phyloP scores from a whole-genome alignment of 257 asterid genomes.

The Haberlea rhodopensis region DNA sequence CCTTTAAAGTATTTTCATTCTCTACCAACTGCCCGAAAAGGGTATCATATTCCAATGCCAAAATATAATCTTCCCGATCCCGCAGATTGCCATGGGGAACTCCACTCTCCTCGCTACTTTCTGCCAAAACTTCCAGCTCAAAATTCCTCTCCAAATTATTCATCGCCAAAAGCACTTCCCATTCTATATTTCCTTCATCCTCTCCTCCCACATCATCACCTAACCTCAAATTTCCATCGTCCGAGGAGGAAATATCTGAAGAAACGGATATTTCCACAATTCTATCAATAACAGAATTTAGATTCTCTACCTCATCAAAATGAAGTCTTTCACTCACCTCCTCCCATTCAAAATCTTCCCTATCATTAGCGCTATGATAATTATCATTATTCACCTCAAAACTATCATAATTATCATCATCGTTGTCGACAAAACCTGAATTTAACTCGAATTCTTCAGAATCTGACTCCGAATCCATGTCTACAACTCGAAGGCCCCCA shows the following conservation, averaged over 20 bases:
- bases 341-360: slow-evolving; percentile 90
- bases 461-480: slow-evolving; percentile 71
- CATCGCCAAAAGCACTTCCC: slow-evolving; percentile 87
- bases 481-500: slow-evolving; percentile 55
- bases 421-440: slow-evolving; percentile 33
- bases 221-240: slow-evolving; percentile 32
- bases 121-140: slow-evolving; percentile 45
- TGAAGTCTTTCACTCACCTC: slow-evolving; percentile 63
- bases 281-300: slow-evolving; percentile 61
- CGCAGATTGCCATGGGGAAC: slow-evolving; percentile 31
- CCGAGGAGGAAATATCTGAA: slow-evolving; percentile 46
- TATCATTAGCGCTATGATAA: slow-evolving; percentile 36
- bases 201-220: slow-evolving; percentile 45
- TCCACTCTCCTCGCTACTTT: slow-evolving; percentile 24
- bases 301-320: slow-evolving; percentile 51
- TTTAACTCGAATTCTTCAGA: slow-evolving; percentile 68
- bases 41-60: slow-evolving; percentile 51
- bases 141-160: slow-evolving; percentile 51
- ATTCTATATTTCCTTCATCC: slow-evolving; percentile 50
- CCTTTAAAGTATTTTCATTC: slow-evolving; percentile 51
- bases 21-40: slow-evolving; percentile 74
- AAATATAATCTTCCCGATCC: slow-evolving; percentile 39
- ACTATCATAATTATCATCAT: slow-evolving; percentile 34
- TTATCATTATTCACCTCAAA: slow-evolving; percentile 37
- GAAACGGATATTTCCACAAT: slow-evolving; percentile 73